Evolutionary conservation across 2,329 filamentous ascomycete species (phyloP), one percentile per base, ranked within the genome.

Genomic region (Tolypocladium guangdongense): DNA sequence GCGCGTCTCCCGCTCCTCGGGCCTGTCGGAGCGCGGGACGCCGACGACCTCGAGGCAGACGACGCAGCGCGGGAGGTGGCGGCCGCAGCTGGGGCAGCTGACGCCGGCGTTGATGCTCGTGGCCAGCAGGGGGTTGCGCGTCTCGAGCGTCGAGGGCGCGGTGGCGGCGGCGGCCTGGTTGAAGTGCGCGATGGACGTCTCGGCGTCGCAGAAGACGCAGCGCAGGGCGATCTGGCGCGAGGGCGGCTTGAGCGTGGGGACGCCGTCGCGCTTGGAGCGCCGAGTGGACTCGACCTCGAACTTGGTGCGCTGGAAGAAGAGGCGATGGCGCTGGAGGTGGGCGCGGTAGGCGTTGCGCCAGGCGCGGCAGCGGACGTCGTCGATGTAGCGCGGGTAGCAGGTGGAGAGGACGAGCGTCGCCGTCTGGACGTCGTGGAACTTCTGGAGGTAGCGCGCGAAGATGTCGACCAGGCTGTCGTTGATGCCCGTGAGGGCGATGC

Each of bases 201-300:
- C 76, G 36, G 79, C 76, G 61, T 87, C 83, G 70, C 88, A 93
- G 70, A 88, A 88, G 49, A 86, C 78, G 69, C 88, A 93, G 48
- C 87, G 81, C 49, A 93, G 78, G 5, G 85, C 82, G 52, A 92
- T 81, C 68, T 89, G 87, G 35, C 84, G 75, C 2, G 81, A 81
- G 0, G 84, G 78, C 1, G 84, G 78, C 54, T 81, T 82, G 58
- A 87, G 77, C 8, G 80, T 78, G n/a, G 80, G 80, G 7, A 67
- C 58, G 41, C 85, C 86, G 52, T 83, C 78, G 52, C 81, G 80
- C 54, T 84, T 81, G 59, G 84, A 86, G 59, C 80, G 80, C 58
- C 83, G 82, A 27, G 85, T 88, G 63, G 87, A 87, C 64, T 88
- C 84, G 56, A 88, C 86, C 59, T 88, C 85, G 68, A 90, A 92